A percentile compares a stretch with the other conserved stretches of the same genome.
These are phyloP conservation scores for Euphorbia pulcherrima DNA, from an alignment of 345 rosid species.

Conservation along the genomic window DNA sequence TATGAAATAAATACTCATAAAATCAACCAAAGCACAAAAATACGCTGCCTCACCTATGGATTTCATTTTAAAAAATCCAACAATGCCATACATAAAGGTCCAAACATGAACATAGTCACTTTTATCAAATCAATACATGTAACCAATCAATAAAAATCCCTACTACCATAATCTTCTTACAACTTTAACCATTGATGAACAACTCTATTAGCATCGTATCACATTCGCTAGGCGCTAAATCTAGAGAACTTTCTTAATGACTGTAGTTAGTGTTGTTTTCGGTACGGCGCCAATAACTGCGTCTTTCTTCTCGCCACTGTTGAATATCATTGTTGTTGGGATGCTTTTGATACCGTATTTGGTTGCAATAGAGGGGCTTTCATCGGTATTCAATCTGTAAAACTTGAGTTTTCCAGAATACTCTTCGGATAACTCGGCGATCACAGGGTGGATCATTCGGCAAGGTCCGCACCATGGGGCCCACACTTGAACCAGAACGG, in stretches of 20 bases:
- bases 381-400: slow-evolving; percentile 67
- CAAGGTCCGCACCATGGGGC: slow-evolving; percentile 92
- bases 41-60: too few species aligned
- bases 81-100: too few species aligned
- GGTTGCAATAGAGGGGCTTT: slow-evolving; percentile 49
- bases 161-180: too few species aligned
- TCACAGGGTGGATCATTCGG: slow-evolving; percentile 59
- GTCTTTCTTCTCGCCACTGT: slow-evolving; percentile 70
- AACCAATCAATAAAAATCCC: too few species aligned
- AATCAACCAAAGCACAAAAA: too few species aligned
- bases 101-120: too few species aligned
- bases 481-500: slow-evolving; percentile 71
- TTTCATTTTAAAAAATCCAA: too few species aligned
- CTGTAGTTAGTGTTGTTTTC: slow-evolving; percentile 50
- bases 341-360: slow-evolving; percentile 65
- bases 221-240: too few species aligned
- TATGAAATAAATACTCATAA: too few species aligned
- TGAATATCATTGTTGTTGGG: slow-evolving; percentile 60
- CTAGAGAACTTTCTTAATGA: slow-evolving; percentile 59
- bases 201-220: too few species aligned
- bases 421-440: slow-evolving; percentile 52
- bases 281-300: slow-evolving; percentile 73
- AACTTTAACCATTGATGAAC: too few species aligned
- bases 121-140: too few species aligned
- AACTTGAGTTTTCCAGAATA: slow-evolving; percentile 67